phyloP scores from a whole-genome alignment of 225 moss, liverwort and hornwort genomes.

The Neckera pumila region DNA sequence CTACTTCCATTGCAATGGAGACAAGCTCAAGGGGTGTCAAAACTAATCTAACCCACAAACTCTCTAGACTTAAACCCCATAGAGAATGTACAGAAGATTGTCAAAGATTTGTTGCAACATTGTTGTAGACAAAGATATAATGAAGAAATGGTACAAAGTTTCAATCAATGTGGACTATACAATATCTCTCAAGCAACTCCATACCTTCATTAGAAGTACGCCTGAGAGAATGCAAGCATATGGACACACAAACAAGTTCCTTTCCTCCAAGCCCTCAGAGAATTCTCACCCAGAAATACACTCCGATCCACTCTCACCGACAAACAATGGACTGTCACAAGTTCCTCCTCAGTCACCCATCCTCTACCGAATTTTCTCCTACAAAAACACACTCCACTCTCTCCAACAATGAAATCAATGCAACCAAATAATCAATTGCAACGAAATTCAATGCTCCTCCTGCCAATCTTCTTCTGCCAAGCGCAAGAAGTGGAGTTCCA shows the following conservation, averaged over 20 bases:
- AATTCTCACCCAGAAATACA: neutral
- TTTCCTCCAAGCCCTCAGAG: neutral
- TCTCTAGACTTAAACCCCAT: neutral
- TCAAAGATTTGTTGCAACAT: too few species aligned
- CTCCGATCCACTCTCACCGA: neutral
- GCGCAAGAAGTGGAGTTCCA: neutral
- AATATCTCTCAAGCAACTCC: neutral
- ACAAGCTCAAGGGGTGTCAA: neutral
- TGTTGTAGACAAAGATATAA: too few species aligned
- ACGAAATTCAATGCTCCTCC: too few species aligned
- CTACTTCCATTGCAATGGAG: neutral
- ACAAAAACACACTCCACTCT: neutral
- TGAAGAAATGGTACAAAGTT: neutral
- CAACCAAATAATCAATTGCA: neutral
- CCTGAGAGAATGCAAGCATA: neutral
- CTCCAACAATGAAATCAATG: neutral
- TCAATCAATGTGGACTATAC: neutral
- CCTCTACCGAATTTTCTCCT: neutral
- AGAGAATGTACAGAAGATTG: neutral
- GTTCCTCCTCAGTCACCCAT: neutral
- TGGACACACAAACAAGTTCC: neutral
- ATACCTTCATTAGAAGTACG: neutral
- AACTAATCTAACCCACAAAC: accelerated
- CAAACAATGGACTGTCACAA: neutral
- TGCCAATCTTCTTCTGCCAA: neutral